Percentiles rank a stretch among this genome's conserved stretches.
Conservation (phyloP, 2,329 filamentous ascomycete species). For the Shiraia sp. region DNA sequence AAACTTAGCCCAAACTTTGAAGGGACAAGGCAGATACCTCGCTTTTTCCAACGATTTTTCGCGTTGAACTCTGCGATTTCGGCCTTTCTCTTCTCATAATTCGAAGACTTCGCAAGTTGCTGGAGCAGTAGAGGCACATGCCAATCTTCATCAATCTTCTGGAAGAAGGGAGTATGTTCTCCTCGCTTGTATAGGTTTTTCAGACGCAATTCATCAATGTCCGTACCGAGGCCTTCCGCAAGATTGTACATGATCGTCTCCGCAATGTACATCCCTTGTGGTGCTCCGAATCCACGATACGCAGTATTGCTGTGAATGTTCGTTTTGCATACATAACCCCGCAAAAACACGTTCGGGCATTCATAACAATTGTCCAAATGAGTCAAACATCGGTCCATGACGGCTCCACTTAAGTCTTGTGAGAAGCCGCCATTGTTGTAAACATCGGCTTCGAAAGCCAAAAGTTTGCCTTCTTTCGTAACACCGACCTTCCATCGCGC, state of each 20-base stretch:
- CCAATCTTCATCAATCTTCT: conserved; percentile 79
- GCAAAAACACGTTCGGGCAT: conserved; percentile 82
- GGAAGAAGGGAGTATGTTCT: conserved; percentile 87
- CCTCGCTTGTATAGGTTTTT: conserved; percentile 82
- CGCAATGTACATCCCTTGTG: conserved; percentile 90
- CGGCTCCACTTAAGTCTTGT: conserved; percentile 70
- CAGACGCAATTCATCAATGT: conserved; percentile 75
- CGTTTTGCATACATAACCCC: conserved; percentile 84
- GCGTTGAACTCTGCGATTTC: conserved; percentile 78
- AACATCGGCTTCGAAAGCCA: conserved; percentile 84
- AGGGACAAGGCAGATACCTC: conserved; percentile 80
- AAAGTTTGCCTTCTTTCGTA: conserved; percentile 87
- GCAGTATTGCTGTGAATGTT: conserved; percentile 97
- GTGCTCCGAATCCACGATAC: conserved; percentile 92
- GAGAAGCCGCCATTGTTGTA: conserved; percentile 89
- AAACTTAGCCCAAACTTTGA: conserved; percentile 98
- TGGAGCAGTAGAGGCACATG: conserved; percentile 91
- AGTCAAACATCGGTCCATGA: conserved; percentile 81
- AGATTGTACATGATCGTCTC: conserved; percentile 88
- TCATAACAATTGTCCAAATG: conserved; percentile 89
- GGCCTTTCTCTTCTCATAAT: conserved; percentile 70
- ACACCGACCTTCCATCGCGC: conserved; percentile 89
- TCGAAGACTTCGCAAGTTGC: conserved; percentile 74
- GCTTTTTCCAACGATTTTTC: conserved; percentile 87
- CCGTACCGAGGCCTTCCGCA: conserved; percentile 82